Conservation (phyloP, 2,329 filamentous ascomycete species). For the Aspergillus brasiliensis region DNA sequence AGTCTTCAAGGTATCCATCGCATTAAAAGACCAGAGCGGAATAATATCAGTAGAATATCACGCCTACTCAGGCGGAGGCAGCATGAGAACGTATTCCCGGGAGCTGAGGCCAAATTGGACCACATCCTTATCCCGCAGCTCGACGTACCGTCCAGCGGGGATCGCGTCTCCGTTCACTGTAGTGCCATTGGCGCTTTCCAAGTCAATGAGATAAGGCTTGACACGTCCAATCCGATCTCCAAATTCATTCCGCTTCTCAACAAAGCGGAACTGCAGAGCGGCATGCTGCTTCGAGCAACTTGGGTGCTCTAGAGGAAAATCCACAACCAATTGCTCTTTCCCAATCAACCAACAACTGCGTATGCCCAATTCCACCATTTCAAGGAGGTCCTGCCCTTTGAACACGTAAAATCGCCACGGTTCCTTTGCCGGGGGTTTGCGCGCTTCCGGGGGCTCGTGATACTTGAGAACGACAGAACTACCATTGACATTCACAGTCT, state of each 20-base stretch:
- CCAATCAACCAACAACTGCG: conserved; percentile 92
- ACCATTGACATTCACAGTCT: conserved; percentile 63
- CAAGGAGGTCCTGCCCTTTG: conserved; percentile 76
- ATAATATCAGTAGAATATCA: no score
- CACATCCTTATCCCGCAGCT: conserved; percentile 86
- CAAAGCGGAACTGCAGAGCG: conserved; percentile 87
- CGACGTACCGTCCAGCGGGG: conserved; percentile 76
- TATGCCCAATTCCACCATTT: conserved; percentile 74
- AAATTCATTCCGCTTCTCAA: conserved; percentile 80
- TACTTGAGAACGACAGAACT: conserved; percentile 87
- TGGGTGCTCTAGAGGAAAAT: conserved; percentile 82
- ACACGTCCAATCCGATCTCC: conserved; percentile 79
- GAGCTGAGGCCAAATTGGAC: conserved; percentile 84
- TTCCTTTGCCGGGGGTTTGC: conserved; percentile 77
- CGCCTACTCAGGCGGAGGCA: conserved; percentile 51
- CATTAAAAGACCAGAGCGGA: no score
- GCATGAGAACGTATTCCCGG: conserved; percentile 94
- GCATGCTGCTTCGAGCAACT: conserved; percentile 96
- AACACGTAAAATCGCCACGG: conserved; percentile 92
- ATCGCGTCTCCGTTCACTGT: conserved; percentile 74
- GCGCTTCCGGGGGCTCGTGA: conserved; percentile 89
- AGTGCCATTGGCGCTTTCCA: conserved; percentile 93
- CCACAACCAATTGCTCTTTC: conserved; percentile 76
- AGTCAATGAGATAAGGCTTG: conserved; percentile 86
- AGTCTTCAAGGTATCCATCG: no score